phyloP scores from a whole-genome alignment of 164 flowering plant species.

The Umbellularia californica region DNA sequence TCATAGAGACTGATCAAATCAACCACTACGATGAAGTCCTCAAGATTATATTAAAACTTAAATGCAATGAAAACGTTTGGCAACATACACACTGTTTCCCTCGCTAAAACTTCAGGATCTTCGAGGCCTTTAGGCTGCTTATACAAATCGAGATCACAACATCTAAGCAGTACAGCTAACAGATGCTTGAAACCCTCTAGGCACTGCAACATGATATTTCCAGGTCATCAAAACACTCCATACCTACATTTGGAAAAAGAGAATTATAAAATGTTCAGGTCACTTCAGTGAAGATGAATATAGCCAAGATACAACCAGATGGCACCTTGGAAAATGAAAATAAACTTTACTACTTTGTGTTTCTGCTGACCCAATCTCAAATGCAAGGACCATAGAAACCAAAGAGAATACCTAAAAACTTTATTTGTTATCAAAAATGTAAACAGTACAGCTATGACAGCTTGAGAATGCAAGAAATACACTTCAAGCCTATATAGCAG shows the following conservation, averaged over 20 bases:
- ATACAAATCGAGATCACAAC: conserved; percentile 47
- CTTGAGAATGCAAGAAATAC: background rate
- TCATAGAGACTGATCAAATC: background rate
- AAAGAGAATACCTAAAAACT: background rate
- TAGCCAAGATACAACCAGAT: background rate
- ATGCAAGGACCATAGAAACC: conserved; percentile 12
- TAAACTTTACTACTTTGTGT: conserved; percentile 2
- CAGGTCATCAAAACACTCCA: conserved; percentile 44
- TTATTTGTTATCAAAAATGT: conserved; percentile 2
- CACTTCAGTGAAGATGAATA: background rate
- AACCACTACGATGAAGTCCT: background rate
- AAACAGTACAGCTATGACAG: conserved; percentile 3
- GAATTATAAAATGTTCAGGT: conserved; percentile 3
- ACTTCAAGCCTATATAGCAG: background rate
- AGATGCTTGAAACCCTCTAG: conserved; percentile 61
- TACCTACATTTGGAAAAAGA: conserved; percentile 28
- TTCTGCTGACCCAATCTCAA: conserved; percentile 8
- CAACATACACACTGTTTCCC: conserved; percentile 67
- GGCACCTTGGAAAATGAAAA: background rate
- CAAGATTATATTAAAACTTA: no score
- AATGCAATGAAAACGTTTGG: background rate
- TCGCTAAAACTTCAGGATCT: conserved; percentile 63
- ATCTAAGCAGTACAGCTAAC: conserved; percentile 37
- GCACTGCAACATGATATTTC: conserved; percentile 62
- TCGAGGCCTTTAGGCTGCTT: conserved; percentile 51